phyloP scores from a whole-genome alignment of 2,329 filamentous ascomycete species.

The Lasiodiplodia hormozganensis region DNA sequence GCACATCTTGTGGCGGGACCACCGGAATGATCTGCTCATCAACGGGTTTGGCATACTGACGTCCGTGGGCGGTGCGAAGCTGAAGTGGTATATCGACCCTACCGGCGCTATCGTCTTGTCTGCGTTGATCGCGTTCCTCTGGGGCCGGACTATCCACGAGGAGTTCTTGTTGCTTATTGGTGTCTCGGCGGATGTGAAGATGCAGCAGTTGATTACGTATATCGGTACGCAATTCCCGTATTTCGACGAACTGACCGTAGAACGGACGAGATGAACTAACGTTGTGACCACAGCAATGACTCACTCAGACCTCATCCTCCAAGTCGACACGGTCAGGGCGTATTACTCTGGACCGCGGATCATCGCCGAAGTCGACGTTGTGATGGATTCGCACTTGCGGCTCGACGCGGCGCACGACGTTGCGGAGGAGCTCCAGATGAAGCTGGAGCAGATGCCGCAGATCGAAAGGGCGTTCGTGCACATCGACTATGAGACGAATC shows the following conservation, averaged over 20 bases:
- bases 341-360: slow-evolving; percentile 89
- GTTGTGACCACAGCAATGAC: slow-evolving; percentile 63
- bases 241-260: too few species aligned
- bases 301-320: slow-evolving; percentile 78
- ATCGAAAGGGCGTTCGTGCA: slow-evolving; percentile 64
- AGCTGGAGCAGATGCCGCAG: slow-evolving; percentile 88
- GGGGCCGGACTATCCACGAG: slow-evolving; percentile 82
- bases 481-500: neutral
- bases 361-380: slow-evolving; percentile 94
- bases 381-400: slow-evolving; percentile 80
- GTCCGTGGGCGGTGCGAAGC: slow-evolving; percentile 84
- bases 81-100: slow-evolving; percentile 94
- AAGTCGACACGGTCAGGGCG: slow-evolving; percentile 93
- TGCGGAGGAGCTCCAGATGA: slow-evolving; percentile 91
- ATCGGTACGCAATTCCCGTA: slow-evolving; percentile 51
- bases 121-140: slow-evolving; percentile 76
- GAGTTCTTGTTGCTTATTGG: slow-evolving; percentile 94
- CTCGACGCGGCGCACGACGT: slow-evolving; percentile 87
- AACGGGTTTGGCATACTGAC: slow-evolving; percentile 93
- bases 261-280: neutral
- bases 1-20: slow-evolving; percentile 92
- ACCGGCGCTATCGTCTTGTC: slow-evolving; percentile 90
- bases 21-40: slow-evolving; percentile 96
- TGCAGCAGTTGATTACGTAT: slow-evolving; percentile 94
- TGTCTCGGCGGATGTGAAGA: slow-evolving; percentile 82